Evolutionary conservation across 2,329 filamentous ascomycete genomes (phyloP).

Genomic region (Penicillium concentricum): DNA sequence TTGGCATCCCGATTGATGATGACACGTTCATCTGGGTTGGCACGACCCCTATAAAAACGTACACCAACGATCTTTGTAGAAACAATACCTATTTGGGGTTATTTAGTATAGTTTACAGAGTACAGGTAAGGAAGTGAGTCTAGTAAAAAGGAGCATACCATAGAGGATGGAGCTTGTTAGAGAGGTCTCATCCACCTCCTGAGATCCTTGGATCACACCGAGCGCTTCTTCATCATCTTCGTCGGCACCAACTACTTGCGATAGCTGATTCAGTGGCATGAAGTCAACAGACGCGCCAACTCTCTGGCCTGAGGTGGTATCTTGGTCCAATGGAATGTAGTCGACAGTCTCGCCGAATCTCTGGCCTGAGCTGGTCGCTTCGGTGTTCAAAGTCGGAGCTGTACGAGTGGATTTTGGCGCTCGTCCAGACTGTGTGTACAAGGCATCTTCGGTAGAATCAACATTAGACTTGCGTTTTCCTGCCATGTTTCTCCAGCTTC

Average conservation of each 20-base stretch:
- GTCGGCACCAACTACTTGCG: conserved; percentile 30
- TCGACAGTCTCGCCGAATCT: conserved; percentile 26
- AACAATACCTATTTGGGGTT: conserved; percentile 32
- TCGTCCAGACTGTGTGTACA: neutral
- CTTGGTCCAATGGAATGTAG: neutral
- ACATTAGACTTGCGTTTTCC: conserved; percentile 1
- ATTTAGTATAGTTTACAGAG: neutral
- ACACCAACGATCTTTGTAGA: conserved; percentile 60
- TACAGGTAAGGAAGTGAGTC: neutral
- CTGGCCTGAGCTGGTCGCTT: conserved; percentile 20
- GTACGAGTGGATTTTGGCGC: neutral
- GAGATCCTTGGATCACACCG: conserved; percentile 32
- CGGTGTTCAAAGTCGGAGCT: neutral
- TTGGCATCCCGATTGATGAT: conserved; percentile 63
- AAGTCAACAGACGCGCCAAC: conserved; percentile 30
- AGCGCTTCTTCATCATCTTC: conserved; percentile 40
- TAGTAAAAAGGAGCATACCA: conserved; percentile 28
- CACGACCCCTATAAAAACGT: conserved; percentile 63
- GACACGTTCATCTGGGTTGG: conserved; percentile 63
- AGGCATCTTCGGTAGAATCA: neutral
- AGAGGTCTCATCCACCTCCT: conserved; percentile 38
- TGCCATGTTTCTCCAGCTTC: neutral
- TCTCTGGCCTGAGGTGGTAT: conserved; percentile 20
- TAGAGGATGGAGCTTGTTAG: conserved; percentile 39
- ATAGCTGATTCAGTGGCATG: conserved; percentile 32